Base-by-base conservation (phyloP, 345 rosid genomes). In the Lagerstroemia speciosa region DNA sequence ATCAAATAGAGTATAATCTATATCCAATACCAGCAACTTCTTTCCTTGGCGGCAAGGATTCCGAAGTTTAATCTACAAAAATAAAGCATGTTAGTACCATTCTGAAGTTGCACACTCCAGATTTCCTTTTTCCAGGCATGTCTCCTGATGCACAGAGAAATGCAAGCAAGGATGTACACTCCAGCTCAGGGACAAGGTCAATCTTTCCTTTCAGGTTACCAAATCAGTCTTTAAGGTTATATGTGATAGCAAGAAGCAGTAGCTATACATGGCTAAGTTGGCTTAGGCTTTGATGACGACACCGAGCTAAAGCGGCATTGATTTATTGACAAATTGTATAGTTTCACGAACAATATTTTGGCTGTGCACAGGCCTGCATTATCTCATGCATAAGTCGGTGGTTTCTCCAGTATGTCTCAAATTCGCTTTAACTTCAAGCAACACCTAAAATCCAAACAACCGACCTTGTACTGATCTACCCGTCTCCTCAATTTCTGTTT, bases 1-100 rank as follows among this genome's bases (percentile, higher is more conserved):
- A 82, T 94, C 99, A 77, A 91, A 89, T 66, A 94, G 77, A 15
- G 99, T 91, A 76, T 94, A 94, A 79, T 94, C 99, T 72, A 94
- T 91, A 78, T 89, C 99, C 75, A 94, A 78, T 72, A 91, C 97
- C 62, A 90, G 97, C 50, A 94, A 81, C 31, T 94, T 94, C 81
- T 91, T 94, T 66, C 96, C 99, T 76, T 83, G 65, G 65, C 95
- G 96, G 67, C 95, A 89, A 57, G 96, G 97, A 55, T 73, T 83
- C 72, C 78, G 75, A 58, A 87, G 84, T 55, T 86, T 82, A 77
- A 94, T 88, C 97, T 94, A 76, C 69, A 71, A 58, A 38, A 0
- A 20, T 45, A 50, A 68, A 34, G 31, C 31, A 65, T 27, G 14
- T 24, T 26, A 65, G 11, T 22, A 36, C 29, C 46, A 34, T 64